A percentile compares a stretch with the other conserved stretches of the same genome.
Evolutionary conservation across 1,284 basidiomycete genomes (phyloP).

Genomic region (Puccinia sorghi): DNA sequence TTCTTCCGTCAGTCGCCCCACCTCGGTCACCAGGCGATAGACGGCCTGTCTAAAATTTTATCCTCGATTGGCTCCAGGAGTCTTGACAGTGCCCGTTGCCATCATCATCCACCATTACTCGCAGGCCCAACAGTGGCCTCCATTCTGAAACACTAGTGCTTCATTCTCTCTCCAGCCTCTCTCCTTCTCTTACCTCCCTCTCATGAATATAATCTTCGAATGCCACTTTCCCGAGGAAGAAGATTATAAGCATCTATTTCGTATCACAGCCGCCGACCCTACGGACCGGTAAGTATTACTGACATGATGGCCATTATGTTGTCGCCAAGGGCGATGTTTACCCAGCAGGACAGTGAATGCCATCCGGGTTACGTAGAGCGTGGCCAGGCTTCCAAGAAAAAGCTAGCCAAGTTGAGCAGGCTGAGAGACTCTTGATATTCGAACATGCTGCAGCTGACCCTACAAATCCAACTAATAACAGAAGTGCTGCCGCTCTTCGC

Average conservation of each 20-base stretch:
- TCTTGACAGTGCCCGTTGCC: background rate
- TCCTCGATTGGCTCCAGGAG: conserved; percentile 19
- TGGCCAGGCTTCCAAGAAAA: background rate
- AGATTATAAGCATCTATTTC: background rate
- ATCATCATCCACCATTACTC: background rate
- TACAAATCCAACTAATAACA: background rate
- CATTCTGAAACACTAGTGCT: no score
- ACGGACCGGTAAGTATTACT: no score
- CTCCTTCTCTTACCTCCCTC: background rate
- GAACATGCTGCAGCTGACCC: background rate
- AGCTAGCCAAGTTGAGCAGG: conserved; percentile 2
- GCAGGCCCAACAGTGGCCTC: background rate
- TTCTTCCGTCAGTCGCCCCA: background rate
- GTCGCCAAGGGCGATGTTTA: no score
- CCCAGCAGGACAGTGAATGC: no score
- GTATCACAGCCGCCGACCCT: no score
- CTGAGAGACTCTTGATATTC: conserved; percentile 10
- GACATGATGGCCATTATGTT: no score
- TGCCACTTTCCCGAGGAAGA: background rate
- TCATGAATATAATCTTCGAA: no score
- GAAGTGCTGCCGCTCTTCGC: background rate
- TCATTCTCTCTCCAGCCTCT: background rate
- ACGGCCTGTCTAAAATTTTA: background rate
- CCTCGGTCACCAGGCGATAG: conserved; percentile 25
- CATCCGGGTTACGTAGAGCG: no score